Evolutionary conservation across 1,284 basidiomycete species (phyloP), one percentile per base, ranked within the genome.

Genomic region (Caloboletus firmus): DNA sequence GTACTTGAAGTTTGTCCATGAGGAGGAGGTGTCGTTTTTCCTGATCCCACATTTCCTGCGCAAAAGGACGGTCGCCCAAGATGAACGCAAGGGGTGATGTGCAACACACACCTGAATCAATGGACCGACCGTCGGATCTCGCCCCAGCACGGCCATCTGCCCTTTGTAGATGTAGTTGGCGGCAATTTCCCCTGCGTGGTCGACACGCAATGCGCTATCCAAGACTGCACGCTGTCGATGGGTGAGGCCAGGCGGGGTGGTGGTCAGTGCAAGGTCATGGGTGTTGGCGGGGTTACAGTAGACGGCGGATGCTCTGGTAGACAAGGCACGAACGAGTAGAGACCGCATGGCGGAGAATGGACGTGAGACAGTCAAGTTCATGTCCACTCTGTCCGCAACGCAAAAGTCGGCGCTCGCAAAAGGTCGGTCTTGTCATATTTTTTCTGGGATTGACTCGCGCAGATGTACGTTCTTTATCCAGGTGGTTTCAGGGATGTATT

Each of bases 41-140:
- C 67, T 93, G 94, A 45, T 93, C 85, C 94, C 94, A 98, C 95
- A 98, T 98, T 59, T 91, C 87, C 91, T 96, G 57, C 8, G 31
- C 40, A 39, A 56, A 56, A 9, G 54, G 20, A 11, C 15, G 44
- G 41, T 57, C 45, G 32, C 26, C 17, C 26, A 24, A 44, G 44
- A 64, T 13, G 31, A 45, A 39, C 45, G 31, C 46, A 17, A 31
- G 36, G 15, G 10, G 22, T 11, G 20, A 24, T 8, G 30, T 9
- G 45, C 40, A 18, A 40, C 32, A 43, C 82, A 59, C 62, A 87
- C 93, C 74, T 93, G 89, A 56, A 95, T 87, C 48, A 96, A 74
- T 11, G 81, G 77, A 1, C 83, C 84, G n/a, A 83, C 76, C 26
- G 66, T 68, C 24, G 74, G 75, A 68, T 95, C 85, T 22, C 77